Evolutionary conservation across 805 yeast genomes (phyloP).

Genomic region (Saturnispora halmiae): DNA sequence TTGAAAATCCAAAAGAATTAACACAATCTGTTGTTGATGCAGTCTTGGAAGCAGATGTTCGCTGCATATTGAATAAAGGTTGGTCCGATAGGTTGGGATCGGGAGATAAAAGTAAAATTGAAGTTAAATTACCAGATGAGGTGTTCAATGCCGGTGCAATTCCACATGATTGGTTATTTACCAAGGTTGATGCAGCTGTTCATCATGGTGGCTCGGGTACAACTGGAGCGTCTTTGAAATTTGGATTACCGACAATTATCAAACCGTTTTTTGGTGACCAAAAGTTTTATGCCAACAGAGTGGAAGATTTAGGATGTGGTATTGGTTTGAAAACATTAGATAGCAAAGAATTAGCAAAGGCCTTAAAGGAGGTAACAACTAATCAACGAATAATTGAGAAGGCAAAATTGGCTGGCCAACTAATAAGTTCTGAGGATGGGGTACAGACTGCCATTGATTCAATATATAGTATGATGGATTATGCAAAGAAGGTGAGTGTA

Average conservation of each 20-base stretch:
- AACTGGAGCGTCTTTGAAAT: conserved; percentile 81
- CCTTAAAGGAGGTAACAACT: conserved; percentile 58
- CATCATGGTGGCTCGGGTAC: conserved; percentile 98
- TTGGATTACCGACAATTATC: conserved; percentile 81
- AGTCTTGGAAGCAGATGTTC: conserved; percentile 68
- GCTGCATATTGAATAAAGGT: conserved; percentile 85
- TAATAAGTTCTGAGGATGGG: conserved; percentile 69
- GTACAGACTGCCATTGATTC: conserved; percentile 65
- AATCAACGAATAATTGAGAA: conserved; percentile 58
- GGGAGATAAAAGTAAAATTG: conserved; percentile 27
- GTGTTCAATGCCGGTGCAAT: conserved; percentile 62
- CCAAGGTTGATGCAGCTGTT: conserved; percentile 84
- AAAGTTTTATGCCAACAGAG: conserved; percentile 79
- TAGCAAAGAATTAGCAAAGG: conserved; percentile 51
- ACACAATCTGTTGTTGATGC: conserved; percentile 74
- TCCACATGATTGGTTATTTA: conserved; percentile 94
- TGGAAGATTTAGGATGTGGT: conserved; percentile 87
- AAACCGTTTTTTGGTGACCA: conserved; percentile 97
- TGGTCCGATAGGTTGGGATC: conserved; percentile 72
- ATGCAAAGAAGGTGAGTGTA: conserved; percentile 52
- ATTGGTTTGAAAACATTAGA: conserved; percentile 60
- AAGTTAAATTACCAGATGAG: conserved; percentile 51
- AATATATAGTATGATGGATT: conserved; percentile 73
- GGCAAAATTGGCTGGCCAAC: conserved; percentile 54
- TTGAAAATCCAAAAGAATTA: conserved; percentile 66